Evolutionary conservation across 2,329 filamentous ascomycete species (phyloP), one percentile per base, ranked within the genome.

Genomic region (Fusarium graminum): DNA sequence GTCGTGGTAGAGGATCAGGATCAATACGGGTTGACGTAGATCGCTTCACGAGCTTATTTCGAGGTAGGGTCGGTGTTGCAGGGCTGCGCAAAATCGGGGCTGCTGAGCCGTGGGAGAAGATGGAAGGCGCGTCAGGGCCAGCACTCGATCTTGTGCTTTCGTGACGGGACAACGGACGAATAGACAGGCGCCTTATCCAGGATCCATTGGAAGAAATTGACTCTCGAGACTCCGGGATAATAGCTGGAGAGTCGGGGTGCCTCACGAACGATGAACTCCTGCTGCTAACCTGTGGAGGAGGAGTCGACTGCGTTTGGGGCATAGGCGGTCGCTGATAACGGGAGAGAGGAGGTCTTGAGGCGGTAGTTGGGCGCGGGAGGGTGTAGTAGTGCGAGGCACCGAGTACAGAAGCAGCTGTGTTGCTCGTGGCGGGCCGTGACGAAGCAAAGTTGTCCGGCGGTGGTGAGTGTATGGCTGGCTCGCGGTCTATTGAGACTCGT

Each of bases 31-130:
- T 79, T 19, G 90, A 87, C 4, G 88, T 84, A 36, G 86, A 83
- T 61, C 91, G 87, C 78, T 94, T 94, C 51, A 93, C 90, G 39
- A 94, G 82, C 79, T 92, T 93, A 77, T 94, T 94, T 17, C 88
- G 89, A 10, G 86, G 81, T 30, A 87, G 76, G 62, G 82, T 82
- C 68, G 76, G 78, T 66, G 75, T 79, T 17, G 76, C 61, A 17
- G 80, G 74, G 41, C 63, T 63, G 32, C 73, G 66, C 22, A 80
- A 77, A 58, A 93, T 90, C 16, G 90, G 88, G 25, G 85, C 87
- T 2, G 83, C 85, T 34, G 90, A 92, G 59, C 84, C 86, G 77
- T 91, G 85, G 17, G 89, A 91, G 74, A 87, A 86, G 44, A 92
- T 76, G 4, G 90, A 90, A 42, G 88, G 86, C 12, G 89, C 89